Base-by-base conservation (phyloP, 2,329 filamentous ascomycete species). In the Phaeoacremonium minimum region DNA sequence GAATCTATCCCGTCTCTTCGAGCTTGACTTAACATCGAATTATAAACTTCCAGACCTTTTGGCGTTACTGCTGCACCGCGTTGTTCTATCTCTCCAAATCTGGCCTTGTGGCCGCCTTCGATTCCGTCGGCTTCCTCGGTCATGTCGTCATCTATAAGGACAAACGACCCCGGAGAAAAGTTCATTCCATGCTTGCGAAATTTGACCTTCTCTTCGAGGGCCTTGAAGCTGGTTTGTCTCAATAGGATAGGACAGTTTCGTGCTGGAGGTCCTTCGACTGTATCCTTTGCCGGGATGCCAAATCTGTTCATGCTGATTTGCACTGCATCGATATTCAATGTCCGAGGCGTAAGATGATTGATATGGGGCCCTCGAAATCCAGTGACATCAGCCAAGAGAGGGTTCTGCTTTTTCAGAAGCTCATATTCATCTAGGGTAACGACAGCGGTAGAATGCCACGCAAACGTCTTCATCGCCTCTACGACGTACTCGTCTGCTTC, bases 51-150 rank as follows among this genome's bases (percentile, higher is more conserved):
- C 2, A 71, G 54, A 0, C 72, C 71, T 4, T 59, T 53, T 0
- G 48, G 51, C 0, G 71, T 75, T 7, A 75, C 52, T 0, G 71
- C 71, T 4, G 64, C 67, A 0, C 72, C 72, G 3, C 72, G 59
- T 44, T 76, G 66, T 44, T 76, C 71, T 6, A 75, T 64, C 46
- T 76, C 72, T 0, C 71, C 72, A 20, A 75, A 75, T 0, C 71
- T 56, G 1, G 71, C 70, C 6, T 57, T 68, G 35, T 76, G 71
- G 0, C 55, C 61, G 3, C 65, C 66, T 3, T 50, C 38, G 6
- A 58, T 48, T 5, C 29, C 30, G 16, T 28, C 18, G 13, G 15
- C 14, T 28, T 15, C 31, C 29, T 29, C 30, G 18, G 29, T 33
- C 8, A 11, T 19, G 15, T 5, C 30, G 14, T 14, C 17, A n/a